Percentiles rank a stretch among this genome's conserved stretches.
Evolutionary conservation across 1,139 yeast species (phyloP).

Genomic region (Petasospora rhodanensis): DNA sequence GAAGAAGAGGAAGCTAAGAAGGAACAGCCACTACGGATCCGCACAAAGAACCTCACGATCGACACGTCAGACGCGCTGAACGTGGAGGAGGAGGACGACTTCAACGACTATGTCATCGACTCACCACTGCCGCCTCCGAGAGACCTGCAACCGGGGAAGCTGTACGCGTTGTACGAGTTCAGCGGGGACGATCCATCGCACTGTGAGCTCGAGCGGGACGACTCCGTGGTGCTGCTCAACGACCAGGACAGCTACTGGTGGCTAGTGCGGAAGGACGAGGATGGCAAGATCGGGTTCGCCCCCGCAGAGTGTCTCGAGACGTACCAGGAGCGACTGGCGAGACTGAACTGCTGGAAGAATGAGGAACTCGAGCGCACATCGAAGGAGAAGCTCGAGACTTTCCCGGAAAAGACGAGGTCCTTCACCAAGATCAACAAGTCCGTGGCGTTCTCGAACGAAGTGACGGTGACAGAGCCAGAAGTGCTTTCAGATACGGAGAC

Average conservation of each 20-base stretch:
- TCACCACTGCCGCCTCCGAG: slow-evolving; percentile 80
- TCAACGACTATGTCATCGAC: slow-evolving; percentile 33
- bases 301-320: slow-evolving; percentile 97
- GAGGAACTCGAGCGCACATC: slow-evolving; percentile 58
- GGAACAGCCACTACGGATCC: slow-evolving; percentile 14
- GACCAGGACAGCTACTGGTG: slow-evolving; percentile 97
- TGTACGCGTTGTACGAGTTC: slow-evolving; percentile 85
- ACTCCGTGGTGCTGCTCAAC: slow-evolving; percentile 74
- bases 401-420: slow-evolving; percentile 8
- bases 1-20: slow-evolving; percentile 1
- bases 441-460: slow-evolving; percentile 31
- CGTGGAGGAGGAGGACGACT: slow-evolving; percentile 27
- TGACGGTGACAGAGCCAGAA: slow-evolving; percentile 15
- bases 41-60: slow-evolving; percentile 14
- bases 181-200: slow-evolving; percentile 94
- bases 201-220: slow-evolving; percentile 75
- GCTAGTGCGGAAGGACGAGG: slow-evolving; percentile 71
- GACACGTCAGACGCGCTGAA: too few relatives aligned
- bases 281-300: slow-evolving; percentile 81
- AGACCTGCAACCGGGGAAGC: slow-evolving; percentile 77
- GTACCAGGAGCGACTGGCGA: slow-evolving; percentile 83
- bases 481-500: slow-evolving; percentile 24
- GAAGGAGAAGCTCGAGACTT: slow-evolving; percentile 19
- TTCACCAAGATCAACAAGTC: slow-evolving; percentile 25
- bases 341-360: slow-evolving; percentile 88